Conservation (phyloP, 73 alveolate genomes). For the Tetrahymena borealis region DNA sequence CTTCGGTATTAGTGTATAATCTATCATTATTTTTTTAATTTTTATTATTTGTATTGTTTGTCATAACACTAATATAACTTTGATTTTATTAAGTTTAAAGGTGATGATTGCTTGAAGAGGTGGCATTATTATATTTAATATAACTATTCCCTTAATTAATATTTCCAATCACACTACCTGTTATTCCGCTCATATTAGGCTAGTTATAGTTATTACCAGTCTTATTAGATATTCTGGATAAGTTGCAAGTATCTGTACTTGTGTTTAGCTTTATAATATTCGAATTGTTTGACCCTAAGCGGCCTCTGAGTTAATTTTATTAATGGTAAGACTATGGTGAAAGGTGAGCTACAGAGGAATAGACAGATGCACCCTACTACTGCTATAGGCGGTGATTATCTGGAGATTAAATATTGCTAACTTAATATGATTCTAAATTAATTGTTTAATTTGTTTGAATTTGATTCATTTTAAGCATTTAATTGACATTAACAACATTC, state of each 20-base stretch:
- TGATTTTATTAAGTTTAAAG: not conserved
- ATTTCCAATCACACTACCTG: too few relatives aligned
- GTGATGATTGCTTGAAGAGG: not conserved
- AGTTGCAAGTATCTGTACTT: not conserved
- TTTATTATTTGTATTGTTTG: not conserved
- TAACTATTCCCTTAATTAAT: not conserved
- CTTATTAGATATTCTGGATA: not conserved
- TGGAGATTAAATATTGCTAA: not conserved
- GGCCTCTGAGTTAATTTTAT: not conserved
- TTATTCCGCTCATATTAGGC: too few relatives aligned
- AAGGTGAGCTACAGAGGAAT: not conserved
- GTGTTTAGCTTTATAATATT: not conserved
- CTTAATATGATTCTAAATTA: not conserved
- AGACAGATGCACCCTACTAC: not conserved
- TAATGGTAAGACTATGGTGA: not conserved
- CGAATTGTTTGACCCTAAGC: too few relatives aligned
- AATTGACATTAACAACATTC: not conserved
- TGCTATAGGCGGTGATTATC: not conserved
- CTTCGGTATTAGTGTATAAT: not conserved
- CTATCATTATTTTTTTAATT: not conserved
- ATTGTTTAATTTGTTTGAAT: not conserved
- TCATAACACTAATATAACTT: not conserved
- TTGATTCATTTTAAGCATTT: not conserved
- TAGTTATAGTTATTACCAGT: not conserved
- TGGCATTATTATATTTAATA: not conserved